Evolutionary conservation across 257 asterid species (phyloP), one percentile per base, ranked within the genome.

Genomic region (Salvia rosmarinus): DNA sequence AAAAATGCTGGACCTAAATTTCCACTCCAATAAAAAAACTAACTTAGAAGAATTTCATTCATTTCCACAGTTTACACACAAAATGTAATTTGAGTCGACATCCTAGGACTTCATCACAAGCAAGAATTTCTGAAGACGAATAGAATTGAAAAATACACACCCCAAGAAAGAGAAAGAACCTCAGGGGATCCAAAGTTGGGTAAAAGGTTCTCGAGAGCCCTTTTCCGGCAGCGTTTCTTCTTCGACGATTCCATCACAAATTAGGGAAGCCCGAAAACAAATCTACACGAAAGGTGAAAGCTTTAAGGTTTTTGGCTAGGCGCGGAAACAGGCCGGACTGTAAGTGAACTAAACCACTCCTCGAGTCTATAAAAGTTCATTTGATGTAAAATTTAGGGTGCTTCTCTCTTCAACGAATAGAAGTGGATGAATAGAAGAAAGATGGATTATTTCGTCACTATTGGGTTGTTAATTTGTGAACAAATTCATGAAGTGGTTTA

Each of bases 111-210:
- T 30, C 25, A 54, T 30, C 25, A 54, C 35, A 30, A 39, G 4
- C 40, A 54, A 65, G 32, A 64, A 77, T 47, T 35, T 32, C 9
- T 34, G 37, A 64, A 19, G 11, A 35, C 6, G 55, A 25, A 13
- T 58, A 55, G 47, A 47, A 39, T 17, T 4, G 13, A 32, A 17
- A 58, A n/a, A 25, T 39, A 37, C 14, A 14, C 16, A 1, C 19
- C 12, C 16, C 10, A 9, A 58, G 28, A 64, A 25, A 71, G 70
- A 64, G 4, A 6, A 19, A 17, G 30, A 49, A 80, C 87, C 87
- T 80, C 72, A n/a, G 73, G 77, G 61, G 81, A 74, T 10, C 44
- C 66, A 12, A 77, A 9, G 42, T 25, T 72, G 12, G 64, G 60
- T 1, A 77, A 64, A 19, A 67, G 79, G 73, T 64, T 5, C 2